These are phyloP conservation scores for Lasiosphaeriaceae sp. DNA, from an alignment of 495 filamentous ascomycete genomes.

Conservation along the genomic window DNA sequence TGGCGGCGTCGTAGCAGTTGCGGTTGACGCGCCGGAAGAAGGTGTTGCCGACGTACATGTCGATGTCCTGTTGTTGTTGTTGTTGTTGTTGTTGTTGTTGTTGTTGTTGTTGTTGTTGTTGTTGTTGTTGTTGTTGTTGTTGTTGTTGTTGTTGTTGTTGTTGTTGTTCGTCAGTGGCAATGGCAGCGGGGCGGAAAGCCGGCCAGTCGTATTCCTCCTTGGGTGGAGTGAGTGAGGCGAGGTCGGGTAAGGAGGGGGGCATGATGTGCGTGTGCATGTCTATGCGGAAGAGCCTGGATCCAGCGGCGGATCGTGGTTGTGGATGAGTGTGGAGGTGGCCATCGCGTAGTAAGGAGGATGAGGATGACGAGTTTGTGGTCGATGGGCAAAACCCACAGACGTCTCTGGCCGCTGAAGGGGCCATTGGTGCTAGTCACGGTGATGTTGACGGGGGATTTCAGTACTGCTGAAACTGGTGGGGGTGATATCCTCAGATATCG, in stretches of 20 bases:
- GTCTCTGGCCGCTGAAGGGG: conserved; percentile 8
- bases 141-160: too few species aligned
- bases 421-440: too few species aligned
- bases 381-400: background rate
- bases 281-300: conserved; percentile 24
- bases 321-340: background rate
- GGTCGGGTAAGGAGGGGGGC: conserved; percentile 21
- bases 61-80: conserved; percentile 15
- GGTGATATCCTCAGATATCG: too few species aligned
- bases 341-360: background rate
- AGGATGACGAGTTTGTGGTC: conserved; percentile 1
- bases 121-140: too few species aligned
- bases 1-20: conserved; percentile 21
- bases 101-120: too few species aligned
- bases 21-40: conserved; percentile 26
- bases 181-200: conserved; percentile 13
- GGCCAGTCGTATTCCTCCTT: conserved; percentile 20
- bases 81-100: too few species aligned
- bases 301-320: background rate
- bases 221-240: conserved; percentile 10
- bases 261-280: conserved; percentile 34
- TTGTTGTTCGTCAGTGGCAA: too few species aligned
- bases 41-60: conserved; percentile 25
- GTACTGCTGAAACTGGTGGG: too few species aligned
- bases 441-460: too few species aligned